phyloP scores from a whole-genome alignment of 306 rosid species.

The Trifolium repens region DNA sequence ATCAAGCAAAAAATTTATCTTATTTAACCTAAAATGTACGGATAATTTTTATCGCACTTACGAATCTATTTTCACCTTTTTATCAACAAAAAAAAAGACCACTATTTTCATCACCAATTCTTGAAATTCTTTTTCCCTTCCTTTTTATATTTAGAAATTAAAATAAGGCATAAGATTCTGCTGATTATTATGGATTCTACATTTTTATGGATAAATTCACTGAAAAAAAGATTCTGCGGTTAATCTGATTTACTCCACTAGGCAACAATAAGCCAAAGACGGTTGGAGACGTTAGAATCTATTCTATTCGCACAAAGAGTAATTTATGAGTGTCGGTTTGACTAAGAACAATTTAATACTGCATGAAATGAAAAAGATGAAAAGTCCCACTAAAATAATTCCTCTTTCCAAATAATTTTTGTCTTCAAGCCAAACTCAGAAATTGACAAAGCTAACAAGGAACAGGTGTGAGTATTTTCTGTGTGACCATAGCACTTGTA shows the following conservation, averaged over 20 bases:
- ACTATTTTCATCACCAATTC: not conserved
- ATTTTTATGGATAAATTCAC: not conserved
- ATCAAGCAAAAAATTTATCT: no score
- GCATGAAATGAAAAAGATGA: not conserved
- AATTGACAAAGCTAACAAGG: not conserved
- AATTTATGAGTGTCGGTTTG: no score
- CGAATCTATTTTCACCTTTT: no score
- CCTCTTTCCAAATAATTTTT: not conserved
- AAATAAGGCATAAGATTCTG: not conserved
- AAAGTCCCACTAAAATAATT: not conserved
- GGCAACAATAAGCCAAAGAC: not conserved
- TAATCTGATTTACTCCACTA: not conserved
- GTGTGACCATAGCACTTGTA: no score
- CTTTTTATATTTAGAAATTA: not conserved
- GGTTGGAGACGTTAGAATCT: not conserved
- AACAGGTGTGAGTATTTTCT: not conserved
- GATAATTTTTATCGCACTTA: no score
- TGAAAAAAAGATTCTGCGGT: constrained; percentile 19
- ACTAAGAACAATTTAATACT: no score
- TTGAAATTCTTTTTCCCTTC: no score
- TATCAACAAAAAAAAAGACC: no score
- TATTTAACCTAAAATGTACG: no score
- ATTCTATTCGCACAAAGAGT: no score
- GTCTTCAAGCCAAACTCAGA: constrained; percentile 27
- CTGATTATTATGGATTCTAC: not conserved